Evolutionary conservation across 176 grass and related monocot species (phyloP).

Genomic region (Secale cereale): DNA sequence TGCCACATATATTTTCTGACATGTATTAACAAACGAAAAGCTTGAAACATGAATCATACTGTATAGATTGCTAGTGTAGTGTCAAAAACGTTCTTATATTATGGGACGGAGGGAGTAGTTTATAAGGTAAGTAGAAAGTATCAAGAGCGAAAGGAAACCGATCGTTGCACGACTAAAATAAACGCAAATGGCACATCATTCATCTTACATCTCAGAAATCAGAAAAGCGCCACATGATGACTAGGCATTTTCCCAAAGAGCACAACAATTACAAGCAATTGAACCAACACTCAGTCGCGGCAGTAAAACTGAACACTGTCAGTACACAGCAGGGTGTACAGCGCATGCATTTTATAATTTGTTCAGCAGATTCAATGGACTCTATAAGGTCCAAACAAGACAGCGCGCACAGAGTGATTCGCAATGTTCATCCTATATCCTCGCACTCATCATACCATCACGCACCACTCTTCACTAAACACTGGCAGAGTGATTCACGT

Average conservation of each 20-base stretch:
- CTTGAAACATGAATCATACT: background rate
- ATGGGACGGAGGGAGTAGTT: no score
- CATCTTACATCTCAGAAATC: conserved; percentile 1
- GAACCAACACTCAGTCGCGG: background rate
- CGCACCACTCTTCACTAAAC: background rate
- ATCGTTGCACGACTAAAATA: background rate
- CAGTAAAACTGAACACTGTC: background rate
- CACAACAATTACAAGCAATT: background rate
- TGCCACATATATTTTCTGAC: background rate
- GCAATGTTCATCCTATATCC: no score
- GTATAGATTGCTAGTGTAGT: no score
- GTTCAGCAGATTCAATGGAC: background rate
- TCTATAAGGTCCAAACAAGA: background rate
- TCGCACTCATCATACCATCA: background rate
- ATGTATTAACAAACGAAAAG: background rate
- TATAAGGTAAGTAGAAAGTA: background rate
- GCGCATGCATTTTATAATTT: background rate
- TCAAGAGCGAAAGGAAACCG: background rate
- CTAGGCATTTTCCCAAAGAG: background rate
- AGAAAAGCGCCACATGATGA: background rate
- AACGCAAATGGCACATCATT: background rate
- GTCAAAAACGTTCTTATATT: no score
- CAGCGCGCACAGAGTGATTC: no score
- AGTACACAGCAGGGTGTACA: background rate
- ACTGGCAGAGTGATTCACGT: background rate